These are phyloP conservation scores for Beauveria rudraprayagi DNA, from an alignment of 2,329 filamentous ascomycete genomes.

Conservation along the genomic window DNA sequence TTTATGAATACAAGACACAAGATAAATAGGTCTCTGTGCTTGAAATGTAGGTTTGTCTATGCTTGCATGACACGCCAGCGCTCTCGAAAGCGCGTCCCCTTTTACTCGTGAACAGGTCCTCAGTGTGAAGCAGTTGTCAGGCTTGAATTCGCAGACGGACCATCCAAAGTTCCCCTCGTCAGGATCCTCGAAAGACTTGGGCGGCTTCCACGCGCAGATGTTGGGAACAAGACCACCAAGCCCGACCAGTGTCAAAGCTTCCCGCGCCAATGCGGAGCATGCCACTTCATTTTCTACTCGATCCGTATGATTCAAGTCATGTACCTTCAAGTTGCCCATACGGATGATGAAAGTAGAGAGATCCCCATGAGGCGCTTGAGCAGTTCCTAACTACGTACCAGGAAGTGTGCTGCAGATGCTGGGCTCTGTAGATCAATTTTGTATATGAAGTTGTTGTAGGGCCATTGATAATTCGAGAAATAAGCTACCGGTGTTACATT, in stretches of 20 bases:
- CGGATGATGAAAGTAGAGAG: constrained; percentile 12
- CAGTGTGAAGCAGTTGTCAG: not conserved
- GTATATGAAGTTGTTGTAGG: constrained; percentile 17
- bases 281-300: constrained; percentile 23
- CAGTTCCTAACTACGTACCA: constrained; percentile 2
- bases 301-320: constrained; percentile 12
- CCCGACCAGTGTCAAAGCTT: constrained; percentile 5
- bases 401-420: not conserved
- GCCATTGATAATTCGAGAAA: not conserved
- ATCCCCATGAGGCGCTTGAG: not conserved
- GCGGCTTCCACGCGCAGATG: constrained; percentile 17
- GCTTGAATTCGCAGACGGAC: constrained; percentile 19
- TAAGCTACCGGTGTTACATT: not conserved
- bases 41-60: too few species aligned
- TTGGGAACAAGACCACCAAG: constrained; percentile 14
- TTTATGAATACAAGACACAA: too few species aligned
- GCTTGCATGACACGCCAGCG: too few species aligned
- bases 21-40: too few species aligned
- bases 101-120: too few species aligned
- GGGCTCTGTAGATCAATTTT: constrained; percentile 12
- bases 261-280: constrained; percentile 16
- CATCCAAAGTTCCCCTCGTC: constrained; percentile 16
- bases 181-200: not conserved
- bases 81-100: too few species aligned
- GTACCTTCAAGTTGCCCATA: constrained; percentile 12